Conservation (phyloP, 495 filamentous ascomycete species). For the Daldinia bambusicola region DNA sequence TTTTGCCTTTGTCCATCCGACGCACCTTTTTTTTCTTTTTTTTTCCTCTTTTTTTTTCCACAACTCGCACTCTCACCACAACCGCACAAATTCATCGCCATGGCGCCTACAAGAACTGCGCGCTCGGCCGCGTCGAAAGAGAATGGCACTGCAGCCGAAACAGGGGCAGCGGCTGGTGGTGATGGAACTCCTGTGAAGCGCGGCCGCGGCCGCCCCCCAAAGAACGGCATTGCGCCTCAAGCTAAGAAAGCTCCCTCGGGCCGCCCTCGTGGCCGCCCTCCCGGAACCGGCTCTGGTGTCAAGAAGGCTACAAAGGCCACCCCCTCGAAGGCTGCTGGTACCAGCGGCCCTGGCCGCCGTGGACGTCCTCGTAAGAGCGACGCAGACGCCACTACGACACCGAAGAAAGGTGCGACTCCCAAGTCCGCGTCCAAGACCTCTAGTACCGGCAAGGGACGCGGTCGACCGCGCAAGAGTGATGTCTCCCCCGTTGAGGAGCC, state of each 20-base stretch:
- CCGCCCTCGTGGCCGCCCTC: slow-evolving; percentile 58
- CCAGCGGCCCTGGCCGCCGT: slow-evolving; percentile 39
- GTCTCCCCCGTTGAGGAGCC: slow-evolving; percentile 18
- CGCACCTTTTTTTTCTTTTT: neutral
- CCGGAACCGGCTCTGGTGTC: slow-evolving; percentile 50
- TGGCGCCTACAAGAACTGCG: slow-evolving; percentile 44
- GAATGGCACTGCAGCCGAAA: slow-evolving; percentile 37
- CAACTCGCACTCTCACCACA: neutral
- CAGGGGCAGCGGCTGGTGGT: slow-evolving; percentile 6
- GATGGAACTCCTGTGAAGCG: slow-evolving; percentile 51
- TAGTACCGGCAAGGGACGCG: slow-evolving; percentile 38
- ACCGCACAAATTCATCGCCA: slow-evolving; percentile 15
- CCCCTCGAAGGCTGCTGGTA: slow-evolving; percentile 29
- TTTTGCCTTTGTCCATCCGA: no score
- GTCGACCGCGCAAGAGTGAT: slow-evolving; percentile 38
- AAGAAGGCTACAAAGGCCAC: slow-evolving; percentile 52
- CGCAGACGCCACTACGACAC: slow-evolving; percentile 28
- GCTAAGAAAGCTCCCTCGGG: slow-evolving; percentile 52
- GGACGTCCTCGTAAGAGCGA: slow-evolving; percentile 52
- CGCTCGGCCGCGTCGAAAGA: slow-evolving; percentile 43
- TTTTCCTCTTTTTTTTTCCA: no score
- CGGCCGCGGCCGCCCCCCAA: slow-evolving; percentile 57
- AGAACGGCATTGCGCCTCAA: slow-evolving; percentile 51
- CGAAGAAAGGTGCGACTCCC: slow-evolving; percentile 43
- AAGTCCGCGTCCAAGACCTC: slow-evolving; percentile 31